Conservation (phyloP, 2,329 filamentous ascomycete genomes). For the Monosporascus cannonballus region DNA sequence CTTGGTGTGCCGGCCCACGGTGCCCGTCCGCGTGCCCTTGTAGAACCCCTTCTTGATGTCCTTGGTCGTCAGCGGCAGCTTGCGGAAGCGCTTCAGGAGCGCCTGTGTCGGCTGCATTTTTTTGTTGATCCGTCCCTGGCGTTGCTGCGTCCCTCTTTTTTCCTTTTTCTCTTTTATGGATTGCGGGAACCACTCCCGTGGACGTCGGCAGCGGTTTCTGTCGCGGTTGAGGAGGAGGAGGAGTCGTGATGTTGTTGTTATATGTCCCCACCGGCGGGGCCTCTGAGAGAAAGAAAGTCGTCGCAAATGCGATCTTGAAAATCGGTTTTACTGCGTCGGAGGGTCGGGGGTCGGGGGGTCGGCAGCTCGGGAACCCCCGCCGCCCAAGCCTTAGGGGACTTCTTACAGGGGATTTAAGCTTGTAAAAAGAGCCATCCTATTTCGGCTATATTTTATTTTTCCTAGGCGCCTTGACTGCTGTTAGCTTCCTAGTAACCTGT, state of each 20-base stretch:
- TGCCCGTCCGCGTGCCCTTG: constrained; percentile 87
- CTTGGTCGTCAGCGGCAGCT: constrained; percentile 83
- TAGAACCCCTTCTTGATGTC: constrained; percentile 91
- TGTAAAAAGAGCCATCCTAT: too few relatives aligned
- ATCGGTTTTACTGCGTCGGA: constrained; percentile 2
- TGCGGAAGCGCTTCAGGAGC: constrained; percentile 64
- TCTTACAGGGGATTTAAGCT: neutral
- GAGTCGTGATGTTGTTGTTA: too few relatives aligned
- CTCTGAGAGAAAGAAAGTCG: neutral
- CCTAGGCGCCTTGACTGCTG: too few relatives aligned
- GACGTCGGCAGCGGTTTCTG: too few relatives aligned
- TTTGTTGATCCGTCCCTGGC: constrained; percentile 5
- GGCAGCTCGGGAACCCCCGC: neutral
- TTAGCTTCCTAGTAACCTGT: too few relatives aligned
- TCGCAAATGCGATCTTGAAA: constrained; percentile 9
- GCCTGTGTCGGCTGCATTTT: constrained; percentile 62
- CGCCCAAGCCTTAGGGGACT: neutral
- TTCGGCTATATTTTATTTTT: too few relatives aligned
- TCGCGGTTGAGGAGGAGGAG: too few relatives aligned
- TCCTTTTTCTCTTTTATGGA: neutral
- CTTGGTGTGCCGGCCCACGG: constrained; percentile 80
- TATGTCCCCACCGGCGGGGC: neutral
- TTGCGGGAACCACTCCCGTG: neutral
- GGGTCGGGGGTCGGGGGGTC: neutral
- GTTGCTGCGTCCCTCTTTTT: neutral